These are phyloP conservation scores for Zygotorulaspora florentina DNA, from an alignment of 805 yeast genomes.

Conservation along the genomic window DNA sequence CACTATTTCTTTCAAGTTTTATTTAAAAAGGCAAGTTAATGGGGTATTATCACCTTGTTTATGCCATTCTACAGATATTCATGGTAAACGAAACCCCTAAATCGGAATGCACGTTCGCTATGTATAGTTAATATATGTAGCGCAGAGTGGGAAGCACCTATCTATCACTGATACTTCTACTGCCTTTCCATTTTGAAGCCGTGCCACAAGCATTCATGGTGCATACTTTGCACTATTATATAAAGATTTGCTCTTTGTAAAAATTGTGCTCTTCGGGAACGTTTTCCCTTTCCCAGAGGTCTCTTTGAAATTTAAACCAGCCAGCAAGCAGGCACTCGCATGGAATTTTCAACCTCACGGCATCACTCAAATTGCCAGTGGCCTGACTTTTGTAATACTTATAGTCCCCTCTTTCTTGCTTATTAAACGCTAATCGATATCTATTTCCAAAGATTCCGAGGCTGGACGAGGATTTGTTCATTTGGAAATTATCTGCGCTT, in stretches of 20 bases:
- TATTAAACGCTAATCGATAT: conserved; percentile 32
- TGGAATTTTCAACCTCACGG: conserved; percentile 47
- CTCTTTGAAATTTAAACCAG: conserved; percentile 68
- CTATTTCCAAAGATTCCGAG: conserved; percentile 34
- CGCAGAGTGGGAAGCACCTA: conserved; percentile 29
- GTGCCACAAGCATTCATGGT: conserved; percentile 22
- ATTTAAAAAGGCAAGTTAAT: neutral
- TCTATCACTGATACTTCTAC: conserved; percentile 10
- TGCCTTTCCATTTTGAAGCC: conserved; percentile 33
- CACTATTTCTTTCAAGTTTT: neutral
- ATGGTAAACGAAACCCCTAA: conserved; percentile 59
- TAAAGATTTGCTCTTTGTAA: conserved; percentile 33
- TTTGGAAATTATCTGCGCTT: conserved; percentile 6
- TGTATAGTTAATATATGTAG: conserved; percentile 8
- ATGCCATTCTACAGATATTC: conserved; percentile 37
- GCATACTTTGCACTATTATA: conserved; percentile 6
- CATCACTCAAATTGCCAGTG: conserved; percentile 33
- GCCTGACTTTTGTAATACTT: conserved; percentile 42
- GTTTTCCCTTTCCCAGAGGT: conserved; percentile 56
- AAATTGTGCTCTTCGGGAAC: conserved; percentile 34
- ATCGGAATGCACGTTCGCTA: conserved; percentile 22
- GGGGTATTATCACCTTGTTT: conserved; percentile 47
- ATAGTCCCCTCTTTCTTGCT: conserved; percentile 30
- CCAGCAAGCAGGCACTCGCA: conserved; percentile 59
- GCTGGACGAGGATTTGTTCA: conserved; percentile 21